Evolutionary conservation across 1,284 basidiomycete species (phyloP), one percentile per base, ranked within the genome.

Genomic region (Cystobasidium pallidum): DNA sequence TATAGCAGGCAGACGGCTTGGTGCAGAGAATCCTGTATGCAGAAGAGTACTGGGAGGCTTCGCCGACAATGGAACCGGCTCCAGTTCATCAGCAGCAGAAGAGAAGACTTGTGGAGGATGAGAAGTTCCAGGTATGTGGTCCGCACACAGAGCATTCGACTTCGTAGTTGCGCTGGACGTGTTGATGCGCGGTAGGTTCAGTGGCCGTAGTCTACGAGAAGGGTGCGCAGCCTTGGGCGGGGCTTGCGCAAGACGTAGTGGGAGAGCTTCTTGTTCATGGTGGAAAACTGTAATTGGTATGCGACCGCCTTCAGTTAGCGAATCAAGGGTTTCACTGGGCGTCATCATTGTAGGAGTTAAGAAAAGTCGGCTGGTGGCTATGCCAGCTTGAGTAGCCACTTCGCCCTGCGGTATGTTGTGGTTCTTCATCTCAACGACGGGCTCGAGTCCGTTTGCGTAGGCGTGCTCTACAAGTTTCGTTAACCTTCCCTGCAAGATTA

Each of bases 171-270:
- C 21, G n/a, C 47, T 34, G 11, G 64, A 66, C 28, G 51, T 49
- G 36, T 70, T n/a, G 10, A 59, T 28, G 2, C 57, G 58, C 30
- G 61, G 55, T 4, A 59, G 58, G 6, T 59, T 62, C 21, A 59
- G 4, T 26, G 58, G 57, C 15, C 66, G 17, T 19, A 11, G 24
- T 21, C 49, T 70, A 7, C 62, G 62, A 19, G 30, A 15, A n/a
- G 32, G 10, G 3, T 21, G 28, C 28, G 21, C n/a, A 21, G 62
- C 21, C 28, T 11, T 19, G 21, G 28, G n/a, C 4, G 30, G 30
- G 3, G 54, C 54, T n/a, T 57, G 30, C 15, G 21, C 19, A 21
- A 57, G 1, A 3, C 54, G 13, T 2, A 57, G 3, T 19, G 54
- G 54, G 19, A n/a, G 30, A 34, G 30, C 28, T 3, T 45, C 43